These are phyloP conservation scores for Przewalskia tangutica DNA, from an alignment of 257 asterid species.

Conservation along the genomic window DNA sequence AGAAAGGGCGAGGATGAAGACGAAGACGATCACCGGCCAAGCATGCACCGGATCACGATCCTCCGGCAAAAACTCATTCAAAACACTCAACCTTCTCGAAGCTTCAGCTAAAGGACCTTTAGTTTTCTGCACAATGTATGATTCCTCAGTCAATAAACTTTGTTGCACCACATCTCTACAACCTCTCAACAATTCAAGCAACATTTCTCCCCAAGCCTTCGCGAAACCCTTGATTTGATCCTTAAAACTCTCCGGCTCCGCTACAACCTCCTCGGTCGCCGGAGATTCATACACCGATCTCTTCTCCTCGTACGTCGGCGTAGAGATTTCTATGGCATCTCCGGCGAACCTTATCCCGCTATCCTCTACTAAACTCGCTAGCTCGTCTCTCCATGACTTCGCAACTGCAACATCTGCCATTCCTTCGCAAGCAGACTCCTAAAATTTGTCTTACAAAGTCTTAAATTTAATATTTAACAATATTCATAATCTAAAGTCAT, in stretches of 20 bases:
- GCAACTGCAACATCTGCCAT: slow-evolving; percentile 52
- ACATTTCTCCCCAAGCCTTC: slow-evolving; percentile 80
- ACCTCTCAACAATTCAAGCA: slow-evolving; percentile 59
- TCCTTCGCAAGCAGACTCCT: not conserved
- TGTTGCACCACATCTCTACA: slow-evolving; percentile 74
- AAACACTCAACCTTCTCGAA: slow-evolving; percentile 44
- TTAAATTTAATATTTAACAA: too few relatives aligned
- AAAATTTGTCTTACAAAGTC: too few relatives aligned
- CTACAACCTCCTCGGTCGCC: slow-evolving; percentile 9
- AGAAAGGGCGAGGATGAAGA: slow-evolving; percentile 51
- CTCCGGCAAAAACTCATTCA: slow-evolving; percentile 77
- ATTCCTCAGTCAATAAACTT: slow-evolving; percentile 61
- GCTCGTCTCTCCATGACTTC: slow-evolving; percentile 71
- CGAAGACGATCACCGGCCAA: slow-evolving; percentile 62
- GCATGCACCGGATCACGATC: slow-evolving; percentile 83
- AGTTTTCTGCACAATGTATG: slow-evolving; percentile 61
- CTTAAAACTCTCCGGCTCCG: slow-evolving; percentile 52
- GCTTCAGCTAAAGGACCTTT: slow-evolving; percentile 42
- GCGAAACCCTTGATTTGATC: slow-evolving; percentile 83
- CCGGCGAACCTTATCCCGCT: slow-evolving; percentile 36
- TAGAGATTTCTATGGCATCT: not conserved
- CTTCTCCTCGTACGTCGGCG: slow-evolving; percentile 15
- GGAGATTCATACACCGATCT: slow-evolving; percentile 11
- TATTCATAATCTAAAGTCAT: too few relatives aligned
- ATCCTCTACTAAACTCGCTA: slow-evolving; percentile 66